Evolutionary conservation across 768 basidiomycete species (phyloP), one percentile per base, ranked within the genome.

Genomic region (Tulasnella sp.): DNA sequence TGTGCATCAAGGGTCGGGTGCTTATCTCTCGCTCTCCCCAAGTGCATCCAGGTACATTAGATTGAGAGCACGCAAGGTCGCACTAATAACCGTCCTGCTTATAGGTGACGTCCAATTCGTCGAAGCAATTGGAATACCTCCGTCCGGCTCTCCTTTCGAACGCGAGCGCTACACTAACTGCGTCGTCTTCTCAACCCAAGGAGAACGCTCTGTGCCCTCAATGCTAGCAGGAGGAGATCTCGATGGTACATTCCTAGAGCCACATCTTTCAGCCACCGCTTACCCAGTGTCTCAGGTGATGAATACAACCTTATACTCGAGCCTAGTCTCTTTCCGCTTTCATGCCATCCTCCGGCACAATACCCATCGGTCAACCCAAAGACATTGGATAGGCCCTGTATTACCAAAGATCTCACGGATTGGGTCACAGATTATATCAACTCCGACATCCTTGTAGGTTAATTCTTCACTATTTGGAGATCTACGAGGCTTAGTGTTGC

Each of bases 401-500:
- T 89, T 0, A 91, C 92, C 88, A 84, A 84, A 0, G 92, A 93
- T 84, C 89, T 94, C 14, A 91, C 90, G 0, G 89, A 93, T 75
- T 94, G 93, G 83, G 89, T 94, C 1, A 88, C 91, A 77, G 91
- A 93, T 79, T 93, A 91, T 81, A 91, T 93, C 80, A 90, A 87
- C 83, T 91, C 89, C 64, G 92, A 94, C 82, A 89, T 94, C 37
- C 86, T 94, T 20, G 92, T 2, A 91, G 89, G 80, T 93, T 11
- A 16, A 44, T 44, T 9, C 44, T 44, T 44, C 44, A 44, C 14
- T 44, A 9, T 16, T 44, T 8, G 44, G 44, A n/a, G 44, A 16
- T 44, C 44, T 44, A 16, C 44, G 3, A 44, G 44, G 44, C 44
- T 44, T 4, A 44, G 44, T 16, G 14, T 44, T 44, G 11, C 8